These are phyloP conservation scores for Clavulina sp. DNA, from an alignment of 768 basidiomycete species.

Conservation along the genomic window DNA sequence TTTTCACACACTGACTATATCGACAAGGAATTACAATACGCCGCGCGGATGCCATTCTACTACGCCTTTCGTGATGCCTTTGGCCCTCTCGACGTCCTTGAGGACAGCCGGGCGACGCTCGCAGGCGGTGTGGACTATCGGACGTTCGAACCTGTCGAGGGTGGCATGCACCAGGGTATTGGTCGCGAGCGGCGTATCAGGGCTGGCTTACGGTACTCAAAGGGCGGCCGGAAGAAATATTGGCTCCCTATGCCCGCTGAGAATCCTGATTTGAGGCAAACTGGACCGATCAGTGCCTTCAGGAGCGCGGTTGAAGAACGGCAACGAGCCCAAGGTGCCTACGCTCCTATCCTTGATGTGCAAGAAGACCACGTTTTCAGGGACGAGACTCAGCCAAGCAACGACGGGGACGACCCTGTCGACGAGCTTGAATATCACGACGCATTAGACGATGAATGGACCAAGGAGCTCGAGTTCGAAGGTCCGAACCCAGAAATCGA, in stretches of 20 bases:
- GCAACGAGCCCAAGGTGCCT: conserved; percentile 35
- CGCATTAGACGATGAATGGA: conserved; percentile 18
- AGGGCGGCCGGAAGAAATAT: conserved; percentile 86
- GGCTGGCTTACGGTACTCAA: conserved; percentile 80
- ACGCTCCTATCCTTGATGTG: conserved; percentile 52
- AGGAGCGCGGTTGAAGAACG: conserved; percentile 18
- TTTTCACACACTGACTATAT: conserved; percentile 85
- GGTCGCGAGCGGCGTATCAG: conserved; percentile 75
- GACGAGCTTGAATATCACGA: conserved; percentile 6
- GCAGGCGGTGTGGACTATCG: conserved; percentile 88
- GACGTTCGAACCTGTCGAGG: conserved; percentile 91
- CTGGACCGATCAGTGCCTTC: conserved; percentile 20
- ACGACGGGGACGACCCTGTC: conserved; percentile 16
- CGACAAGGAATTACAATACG: conserved; percentile 39
- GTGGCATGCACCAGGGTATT: conserved; percentile 74
- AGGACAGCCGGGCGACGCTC: conserved; percentile 68
- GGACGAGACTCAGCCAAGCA: conserved; percentile 2
- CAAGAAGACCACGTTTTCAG: conserved; percentile 50
- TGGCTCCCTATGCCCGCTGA: conserved; percentile 67
- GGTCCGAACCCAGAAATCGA: conserved; percentile 58
- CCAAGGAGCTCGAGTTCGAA: conserved; percentile 32
- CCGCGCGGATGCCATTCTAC: conserved; percentile 77
- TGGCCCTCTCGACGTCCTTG: conserved; percentile 68
- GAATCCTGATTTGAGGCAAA: conserved; percentile 13
- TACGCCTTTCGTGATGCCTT: conserved; percentile 82